Base-by-base conservation (phyloP, 2,329 filamentous ascomycete species). In the Apiospora pterosperma region DNA sequence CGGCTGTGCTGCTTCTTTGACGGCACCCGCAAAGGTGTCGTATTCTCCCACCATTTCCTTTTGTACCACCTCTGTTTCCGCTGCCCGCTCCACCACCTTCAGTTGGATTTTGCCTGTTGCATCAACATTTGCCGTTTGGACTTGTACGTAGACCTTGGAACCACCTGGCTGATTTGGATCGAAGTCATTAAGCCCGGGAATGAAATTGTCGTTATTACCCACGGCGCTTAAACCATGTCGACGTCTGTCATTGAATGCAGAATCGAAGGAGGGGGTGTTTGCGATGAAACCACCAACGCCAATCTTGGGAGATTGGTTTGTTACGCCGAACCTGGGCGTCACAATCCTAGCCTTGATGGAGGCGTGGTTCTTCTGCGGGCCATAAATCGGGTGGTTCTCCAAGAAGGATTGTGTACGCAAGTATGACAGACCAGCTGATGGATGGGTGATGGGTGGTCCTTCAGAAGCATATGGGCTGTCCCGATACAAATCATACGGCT, bases 391-490 rank as follows among this genome's bases (percentile, higher is more conserved):
- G 72, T 89, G 86, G 74, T 89, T 89, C 65, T 86, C 82, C 69
- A 85, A 75, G 74, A 80, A 85, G 42, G 82, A 79, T 41, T 75
- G 76, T 1, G 85, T 87, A 62, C 87, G 84, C 64, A 89, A 77
- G 75, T 89, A 89, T 63, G 86, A 87, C 62, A 89, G 78, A 65
- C 87, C 87, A 36, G 84, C 87, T 16, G 87, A 89, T 4, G 87
- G 87, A 68, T 89, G 87, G 23, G 84, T 87, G 8, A 80, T 78
- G 0, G 87, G 87, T n/a, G 87, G 87, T 1, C 87, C 87, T 16
- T 77, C 73, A 59, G 78, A 77, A 12, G 82, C 80, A 67, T 86
- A 88, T 0, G 83, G 83, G 66, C 74, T 81, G 34, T 69, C 68
- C 28, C 66, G 65, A 21, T 62, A 63, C 63, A 75, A 73, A 10